Base-by-base conservation (phyloP, 768 basidiomycete species). In the Calocybe gangraenosa region DNA sequence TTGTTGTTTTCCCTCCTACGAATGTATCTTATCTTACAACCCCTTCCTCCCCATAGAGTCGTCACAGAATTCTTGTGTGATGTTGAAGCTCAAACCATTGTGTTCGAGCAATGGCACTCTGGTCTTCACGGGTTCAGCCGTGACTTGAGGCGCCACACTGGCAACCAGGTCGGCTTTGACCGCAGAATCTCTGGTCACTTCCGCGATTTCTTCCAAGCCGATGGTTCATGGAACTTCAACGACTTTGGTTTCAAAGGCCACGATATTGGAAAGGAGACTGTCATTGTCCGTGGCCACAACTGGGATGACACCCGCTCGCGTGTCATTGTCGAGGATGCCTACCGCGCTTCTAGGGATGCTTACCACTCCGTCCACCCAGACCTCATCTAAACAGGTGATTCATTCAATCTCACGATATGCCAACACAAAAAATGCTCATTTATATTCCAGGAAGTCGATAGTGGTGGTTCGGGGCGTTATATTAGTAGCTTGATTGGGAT, bases 21-120 rank as follows among this genome's bases (percentile, higher is more conserved):
- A n/a, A n/a, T 35, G 34, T n/a, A 35, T n/a, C 17, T 35, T 35
- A 18, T 4, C 14, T 7, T 6, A 18, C 34, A 5, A 35, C 34
- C 14, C 14, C 5, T 18, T n/a, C 7, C 7, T n/a, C 14, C 14
- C 6, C 6, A 35, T 7, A 73, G 71, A 59, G 65, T 74, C 55
- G 67, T 73, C 53, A 61, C 65, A 21, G 68, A 74, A 56, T 64
- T 67, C 40, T 61, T 74, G 39, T 77, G 75, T 54, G 71, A 75
- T 40, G 73, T 75, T 31, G 75, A 77, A 48, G 64, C 66, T 19
- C 75, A 77, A 50, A 65, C 63, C 42, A 63, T 71, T 46, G 58
- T 67, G 41, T 67, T 72, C 51, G 59, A 70, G 42, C 71, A 73
- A 55, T 70, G 65, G 62, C 61, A 63, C 48, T 54, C 64, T 13